Percentiles rank a stretch among this genome's conserved stretches.
These are phyloP conservation scores for Cordyceps pruinosa DNA, from an alignment of 2,329 filamentous ascomycete genomes.

Conservation along the genomic window DNA sequence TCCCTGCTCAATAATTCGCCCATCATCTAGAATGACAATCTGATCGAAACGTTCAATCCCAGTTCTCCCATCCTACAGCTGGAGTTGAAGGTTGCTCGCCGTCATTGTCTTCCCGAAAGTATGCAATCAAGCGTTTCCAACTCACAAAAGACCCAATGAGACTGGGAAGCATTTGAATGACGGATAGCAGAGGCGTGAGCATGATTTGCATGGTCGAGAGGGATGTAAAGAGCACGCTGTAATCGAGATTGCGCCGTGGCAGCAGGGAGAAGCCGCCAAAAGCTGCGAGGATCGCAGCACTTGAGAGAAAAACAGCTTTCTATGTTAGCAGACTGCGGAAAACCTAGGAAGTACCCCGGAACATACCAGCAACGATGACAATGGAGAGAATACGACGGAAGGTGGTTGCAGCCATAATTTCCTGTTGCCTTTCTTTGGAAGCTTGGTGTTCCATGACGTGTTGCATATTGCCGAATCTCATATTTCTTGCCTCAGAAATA, in stretches of 20 bases:
- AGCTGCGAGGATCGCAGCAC: background rate
- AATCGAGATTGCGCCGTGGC: background rate
- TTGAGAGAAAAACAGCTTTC: background rate
- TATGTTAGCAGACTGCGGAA: background rate
- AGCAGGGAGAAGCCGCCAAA: conserved; percentile 2
- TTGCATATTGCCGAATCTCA: background rate
- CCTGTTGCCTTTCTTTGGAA: background rate
- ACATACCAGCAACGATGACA: background rate
- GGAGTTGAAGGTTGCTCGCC: background rate
- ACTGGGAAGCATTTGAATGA: conserved; percentile 3
- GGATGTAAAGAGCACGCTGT: background rate
- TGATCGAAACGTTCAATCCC: conserved; percentile 2
- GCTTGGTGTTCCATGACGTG: background rate
- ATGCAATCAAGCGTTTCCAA: background rate
- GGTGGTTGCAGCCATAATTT: background rate
- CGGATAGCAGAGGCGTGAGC: conserved; percentile 4
- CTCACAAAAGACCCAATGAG: background rate
- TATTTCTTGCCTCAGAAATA: background rate
- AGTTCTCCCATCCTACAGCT: no score
- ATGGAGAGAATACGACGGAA: conserved; percentile 1
- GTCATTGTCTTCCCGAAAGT: background rate
- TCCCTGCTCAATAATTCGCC: background rate
- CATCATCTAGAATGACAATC: background rate
- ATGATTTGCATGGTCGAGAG: conserved; percentile 6
- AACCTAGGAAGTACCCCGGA: background rate